Evolutionary conservation across 2,329 filamentous ascomycete species (phyloP).

Genomic region (Beauveria australis): DNA sequence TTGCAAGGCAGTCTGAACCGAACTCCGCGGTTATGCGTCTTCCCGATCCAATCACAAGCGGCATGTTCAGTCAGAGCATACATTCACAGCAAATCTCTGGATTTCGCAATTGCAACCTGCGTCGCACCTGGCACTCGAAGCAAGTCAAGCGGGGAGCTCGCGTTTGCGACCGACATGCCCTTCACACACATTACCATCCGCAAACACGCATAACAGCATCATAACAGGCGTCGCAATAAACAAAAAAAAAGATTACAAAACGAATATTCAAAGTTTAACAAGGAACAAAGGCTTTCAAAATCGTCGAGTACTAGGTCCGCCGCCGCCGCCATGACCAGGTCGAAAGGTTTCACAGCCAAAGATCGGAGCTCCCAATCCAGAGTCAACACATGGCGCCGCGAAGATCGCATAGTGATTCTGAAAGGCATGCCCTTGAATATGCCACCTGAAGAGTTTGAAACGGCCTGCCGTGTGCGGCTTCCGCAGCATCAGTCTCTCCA

Average conservation of each 20-base stretch:
- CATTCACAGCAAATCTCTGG: no score
- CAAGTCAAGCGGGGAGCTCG: not conserved
- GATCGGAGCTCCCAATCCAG: not conserved
- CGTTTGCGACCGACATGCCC: not conserved
- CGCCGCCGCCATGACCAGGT: not conserved
- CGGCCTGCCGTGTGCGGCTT: not conserved
- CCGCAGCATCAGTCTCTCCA: not conserved
- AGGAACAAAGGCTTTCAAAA: not conserved
- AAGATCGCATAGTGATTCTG: not conserved
- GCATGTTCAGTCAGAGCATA: no score
- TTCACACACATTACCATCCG: not conserved
- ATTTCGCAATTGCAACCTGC: no score
- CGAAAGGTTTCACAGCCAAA: not conserved
- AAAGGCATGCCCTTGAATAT: not conserved
- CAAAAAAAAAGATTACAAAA: not conserved
- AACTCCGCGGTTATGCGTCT: no score
- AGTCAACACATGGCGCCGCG: not conserved
- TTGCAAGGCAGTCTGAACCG: no score
- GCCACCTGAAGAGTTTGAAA: not conserved
- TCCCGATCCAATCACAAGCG: no score
- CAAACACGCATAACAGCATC: not conserved
- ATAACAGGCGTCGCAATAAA: not conserved
- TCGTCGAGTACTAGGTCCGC: not conserved
- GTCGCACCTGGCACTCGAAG: no score
- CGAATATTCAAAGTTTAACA: not conserved